These are phyloP conservation scores for Tylopilus sp. DNA, from an alignment of 1,284 basidiomycete genomes.

Conservation along the genomic window DNA sequence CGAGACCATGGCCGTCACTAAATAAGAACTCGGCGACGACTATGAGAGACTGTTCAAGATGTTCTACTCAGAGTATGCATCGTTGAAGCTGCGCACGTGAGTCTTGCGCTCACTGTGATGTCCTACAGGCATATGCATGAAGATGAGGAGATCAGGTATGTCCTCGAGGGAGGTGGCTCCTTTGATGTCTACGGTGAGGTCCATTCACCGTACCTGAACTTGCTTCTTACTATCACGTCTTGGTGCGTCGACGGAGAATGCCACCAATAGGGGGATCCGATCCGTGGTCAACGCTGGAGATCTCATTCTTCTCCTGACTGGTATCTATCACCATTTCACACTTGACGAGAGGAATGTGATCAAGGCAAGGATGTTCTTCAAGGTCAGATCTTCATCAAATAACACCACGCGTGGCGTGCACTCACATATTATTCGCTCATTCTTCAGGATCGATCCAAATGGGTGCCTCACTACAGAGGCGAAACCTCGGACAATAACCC, in stretches of 20 bases:
- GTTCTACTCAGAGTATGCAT: slow-evolving; percentile 79
- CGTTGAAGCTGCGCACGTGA: too few species aligned
- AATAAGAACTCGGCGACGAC: slow-evolving; percentile 74
- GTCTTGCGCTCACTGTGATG: too few species aligned
- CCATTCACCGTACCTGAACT: background rate
- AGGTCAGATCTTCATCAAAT: too few species aligned
- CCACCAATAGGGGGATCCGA: slow-evolving; percentile 66
- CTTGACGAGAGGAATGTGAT: background rate
- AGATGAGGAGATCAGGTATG: slow-evolving; percentile 90
- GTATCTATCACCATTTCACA: background rate
- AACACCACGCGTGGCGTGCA: background rate
- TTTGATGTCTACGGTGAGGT: slow-evolving; percentile 79
- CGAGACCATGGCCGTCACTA: slow-evolving; percentile 76
- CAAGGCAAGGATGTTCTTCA: background rate
- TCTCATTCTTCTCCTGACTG: too few species aligned
- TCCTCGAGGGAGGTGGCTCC: slow-evolving; percentile 80
- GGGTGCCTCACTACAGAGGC: too few species aligned
- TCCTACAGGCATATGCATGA: slow-evolving; percentile 80
- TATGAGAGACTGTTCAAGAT: slow-evolving; percentile 80
- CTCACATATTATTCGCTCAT: too few species aligned
- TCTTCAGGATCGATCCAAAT: too few species aligned
- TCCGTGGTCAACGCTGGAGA: too few species aligned
- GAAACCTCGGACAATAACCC: slow-evolving; percentile 63
- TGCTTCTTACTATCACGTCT: too few species aligned
- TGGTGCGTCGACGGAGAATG: slow-evolving; percentile 48